phyloP scores from a whole-genome alignment of 306 rosid species.

The Vachellia pachyceras region DNA sequence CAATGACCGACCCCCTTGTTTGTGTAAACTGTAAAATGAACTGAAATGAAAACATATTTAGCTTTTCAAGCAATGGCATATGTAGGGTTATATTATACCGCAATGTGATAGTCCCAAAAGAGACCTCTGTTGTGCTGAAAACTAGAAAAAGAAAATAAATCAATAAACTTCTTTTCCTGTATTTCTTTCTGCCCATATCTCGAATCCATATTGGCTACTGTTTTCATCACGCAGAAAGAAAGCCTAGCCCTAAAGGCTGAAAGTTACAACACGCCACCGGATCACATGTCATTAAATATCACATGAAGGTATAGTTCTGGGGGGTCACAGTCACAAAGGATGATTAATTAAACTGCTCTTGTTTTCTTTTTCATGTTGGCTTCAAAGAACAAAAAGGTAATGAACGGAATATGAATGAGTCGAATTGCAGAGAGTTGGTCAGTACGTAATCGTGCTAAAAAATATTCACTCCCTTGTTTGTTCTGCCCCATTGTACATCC shows the following conservation, averaged over 20 bases:
- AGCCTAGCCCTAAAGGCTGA: background rate
- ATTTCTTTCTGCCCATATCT: constrained; percentile 9
- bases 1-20: background rate
- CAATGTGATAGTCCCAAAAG: constrained; percentile 21
- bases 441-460: background rate
- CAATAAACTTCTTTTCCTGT: constrained; percentile 23
- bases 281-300: background rate
- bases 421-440: constrained; percentile 1
- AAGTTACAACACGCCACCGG: background rate
- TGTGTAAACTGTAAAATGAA: background rate
- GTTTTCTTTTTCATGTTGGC: background rate
- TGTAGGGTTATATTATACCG: background rate
- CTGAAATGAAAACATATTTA: background rate
- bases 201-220: constrained; percentile 6
- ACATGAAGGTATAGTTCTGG: background rate
- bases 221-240: background rate
- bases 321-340: background rate
- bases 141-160: background rate
- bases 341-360: background rate
- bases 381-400: background rate
- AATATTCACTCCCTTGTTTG: constrained; percentile 8
- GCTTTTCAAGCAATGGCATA: background rate
- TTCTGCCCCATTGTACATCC: background rate
- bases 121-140: constrained; percentile 14
- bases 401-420: background rate